Conservation (phyloP, 352 stramenopile genomes). For the Phytophthora lateralis region DNA sequence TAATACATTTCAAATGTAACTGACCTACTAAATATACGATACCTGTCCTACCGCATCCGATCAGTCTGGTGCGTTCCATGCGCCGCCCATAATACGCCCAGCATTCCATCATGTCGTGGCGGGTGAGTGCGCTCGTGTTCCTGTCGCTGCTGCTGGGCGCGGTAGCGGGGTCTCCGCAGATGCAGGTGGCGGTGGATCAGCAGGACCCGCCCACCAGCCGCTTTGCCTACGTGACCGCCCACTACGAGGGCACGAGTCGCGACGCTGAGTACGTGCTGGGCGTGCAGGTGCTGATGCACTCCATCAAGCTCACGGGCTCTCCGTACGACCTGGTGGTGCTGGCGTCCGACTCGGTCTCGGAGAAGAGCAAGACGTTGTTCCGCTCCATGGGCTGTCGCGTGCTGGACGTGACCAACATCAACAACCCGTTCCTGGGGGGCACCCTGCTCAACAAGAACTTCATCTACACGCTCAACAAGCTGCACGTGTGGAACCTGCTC, state of each 20-base stretch:
- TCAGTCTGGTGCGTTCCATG: neutral
- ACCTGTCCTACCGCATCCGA: neutral
- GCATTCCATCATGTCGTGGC: slow-evolving; percentile 19
- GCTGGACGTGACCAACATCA: slow-evolving; percentile 86
- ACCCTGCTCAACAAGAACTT: slow-evolving; percentile 88
- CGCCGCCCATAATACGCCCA: slow-evolving; percentile 6
- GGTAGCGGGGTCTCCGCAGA: slow-evolving; percentile 12
- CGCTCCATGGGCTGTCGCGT: slow-evolving; percentile 83
- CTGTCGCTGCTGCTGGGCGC: slow-evolving; percentile 30
- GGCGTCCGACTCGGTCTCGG: slow-evolving; percentile 83
- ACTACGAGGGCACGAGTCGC: slow-evolving; percentile 85
- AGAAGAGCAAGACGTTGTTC: slow-evolving; percentile 77
- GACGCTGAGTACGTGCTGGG: slow-evolving; percentile 87
- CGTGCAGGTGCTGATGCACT: slow-evolving; percentile 86
- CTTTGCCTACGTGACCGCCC: slow-evolving; percentile 87
- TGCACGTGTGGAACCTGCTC: slow-evolving; percentile 91
- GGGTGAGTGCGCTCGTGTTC: slow-evolving; percentile 25
- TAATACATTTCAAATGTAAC: neutral
- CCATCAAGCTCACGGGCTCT: slow-evolving; percentile 84
- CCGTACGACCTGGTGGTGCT: slow-evolving; percentile 87
- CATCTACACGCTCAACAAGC: slow-evolving; percentile 92
- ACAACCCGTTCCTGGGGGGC: slow-evolving; percentile 83
- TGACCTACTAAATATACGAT: neutral
- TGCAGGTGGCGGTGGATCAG: slow-evolving; percentile 8
- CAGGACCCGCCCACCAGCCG: slow-evolving; percentile 47